Evolutionary conservation across 306 rosid species (phyloP), one percentile per base, ranked within the genome.

Genomic region (Bauhinia variegata): DNA sequence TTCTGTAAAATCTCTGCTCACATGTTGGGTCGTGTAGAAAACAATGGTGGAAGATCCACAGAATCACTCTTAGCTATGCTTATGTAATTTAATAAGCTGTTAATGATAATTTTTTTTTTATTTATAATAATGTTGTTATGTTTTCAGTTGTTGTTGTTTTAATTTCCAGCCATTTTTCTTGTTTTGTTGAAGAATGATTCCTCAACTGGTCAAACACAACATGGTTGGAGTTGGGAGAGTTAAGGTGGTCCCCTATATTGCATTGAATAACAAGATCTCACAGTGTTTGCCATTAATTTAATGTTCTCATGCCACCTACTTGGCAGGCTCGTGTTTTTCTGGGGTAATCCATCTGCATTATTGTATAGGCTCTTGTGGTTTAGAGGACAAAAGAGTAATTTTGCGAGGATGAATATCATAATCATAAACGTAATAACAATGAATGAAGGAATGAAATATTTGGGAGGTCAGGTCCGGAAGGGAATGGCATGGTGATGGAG

Each of bases 351-450:
- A 60, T 51, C 41, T 52, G 64, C 75, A 46, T 33, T 62, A 43
- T 46, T 23, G 60, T 51, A 12, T 65, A 16, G 52, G 85, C 71
- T 19, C 80, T 67, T 6, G 84, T 0, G 86, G 70, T 0, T 91
- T 87, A 0, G 91, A 89, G 23, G 99, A 88, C 70, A 73, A 80
- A 63, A 79, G 74, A 0, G 97, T n/a, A n/a, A 93, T 42, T 96
- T 96, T 90, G 96, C 96, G 83, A 67, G 0, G 39, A 34, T 34
- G 46, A 0, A 7, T 4, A 41, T 41, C 10, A 41, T 41, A 7
- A 41, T 0, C 11, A 12, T 8, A n/a, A n/a, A n/a, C n/a, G n/a
- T n/a, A n/a, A n/a, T n/a, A n/a, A n/a, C n/a, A n/a, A n/a, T n/a
- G n/a, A n/a, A n/a, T n/a, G n/a, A n/a, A n/a, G n/a, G n/a, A n/a